Evolutionary conservation across 441 rosid species (phyloP).

Genomic region (Erodium trifolium): DNA sequence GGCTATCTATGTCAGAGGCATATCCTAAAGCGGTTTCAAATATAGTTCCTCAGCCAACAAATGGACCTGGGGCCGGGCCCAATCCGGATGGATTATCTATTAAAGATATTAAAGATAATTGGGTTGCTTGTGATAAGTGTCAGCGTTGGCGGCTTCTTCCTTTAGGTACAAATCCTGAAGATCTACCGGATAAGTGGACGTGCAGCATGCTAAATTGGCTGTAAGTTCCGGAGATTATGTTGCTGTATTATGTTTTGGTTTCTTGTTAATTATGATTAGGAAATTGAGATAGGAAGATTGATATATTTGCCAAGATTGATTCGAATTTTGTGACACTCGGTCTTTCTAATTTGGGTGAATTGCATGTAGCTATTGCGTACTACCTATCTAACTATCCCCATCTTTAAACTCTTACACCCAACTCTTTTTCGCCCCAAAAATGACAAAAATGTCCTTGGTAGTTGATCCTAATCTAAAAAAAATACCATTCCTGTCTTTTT

Average conservation of each 20-base stretch:
- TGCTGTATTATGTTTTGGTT: background rate
- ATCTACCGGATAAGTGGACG: constrained; percentile 1
- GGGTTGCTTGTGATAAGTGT: constrained; percentile 73
- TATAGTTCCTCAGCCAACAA: constrained; percentile 28
- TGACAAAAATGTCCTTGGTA: no score
- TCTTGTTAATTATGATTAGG: background rate
- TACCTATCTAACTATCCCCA: no score
- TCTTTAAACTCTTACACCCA: no score
- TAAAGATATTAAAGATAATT: constrained; percentile 50
- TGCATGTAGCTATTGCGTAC: no score
- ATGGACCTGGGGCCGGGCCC: constrained; percentile 17
- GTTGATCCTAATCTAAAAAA: no score
- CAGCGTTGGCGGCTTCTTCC: constrained; percentile 5
- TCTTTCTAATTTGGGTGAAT: no score
- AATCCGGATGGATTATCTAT: constrained; percentile 38
- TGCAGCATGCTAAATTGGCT: constrained; percentile 6
- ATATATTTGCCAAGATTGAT: background rate
- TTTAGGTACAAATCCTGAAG: background rate
- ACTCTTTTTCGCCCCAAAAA: no score
- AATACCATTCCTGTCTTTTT: no score
- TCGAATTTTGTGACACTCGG: background rate
- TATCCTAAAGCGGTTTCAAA: constrained; percentile 23
- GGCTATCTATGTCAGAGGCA: constrained; percentile 25
- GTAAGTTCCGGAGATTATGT: background rate
- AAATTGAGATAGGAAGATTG: background rate